A percentile compares a stretch with the other conserved stretches of the same genome.
Evolutionary conservation across 2,329 filamentous ascomycete genomes (phyloP).

Genomic region (Talaromyces sp.): DNA sequence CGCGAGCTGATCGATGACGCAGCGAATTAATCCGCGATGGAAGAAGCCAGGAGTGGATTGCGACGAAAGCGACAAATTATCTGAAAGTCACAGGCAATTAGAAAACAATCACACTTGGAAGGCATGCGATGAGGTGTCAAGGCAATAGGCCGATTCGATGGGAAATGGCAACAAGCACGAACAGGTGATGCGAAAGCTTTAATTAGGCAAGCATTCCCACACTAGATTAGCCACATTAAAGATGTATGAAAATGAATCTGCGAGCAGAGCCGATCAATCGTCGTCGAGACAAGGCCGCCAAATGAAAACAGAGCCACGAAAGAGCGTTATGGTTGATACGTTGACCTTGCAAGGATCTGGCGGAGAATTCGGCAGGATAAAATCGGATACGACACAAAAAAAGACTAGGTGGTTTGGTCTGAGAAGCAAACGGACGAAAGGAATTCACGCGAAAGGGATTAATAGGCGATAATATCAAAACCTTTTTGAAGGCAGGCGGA

Average conservation of each 20-base stretch:
- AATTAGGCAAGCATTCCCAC: neutral
- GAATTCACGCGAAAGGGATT: conserved; percentile 7
- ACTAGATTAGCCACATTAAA: conserved; percentile 7
- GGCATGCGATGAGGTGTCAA: neutral
- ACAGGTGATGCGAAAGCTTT: conserved; percentile 6
- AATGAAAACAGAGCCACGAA: neutral
- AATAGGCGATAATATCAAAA: conserved; percentile 13
- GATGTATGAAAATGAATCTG: neutral
- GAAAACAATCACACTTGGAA: neutral
- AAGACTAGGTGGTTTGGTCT: neutral
- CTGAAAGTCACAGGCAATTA: neutral
- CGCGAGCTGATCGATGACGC: conserved; percentile 4
- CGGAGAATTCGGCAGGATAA: conserved; percentile 6
- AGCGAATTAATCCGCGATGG: neutral
- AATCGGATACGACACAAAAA: neutral
- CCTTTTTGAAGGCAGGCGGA: conserved; percentile 2
- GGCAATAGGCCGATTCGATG: neutral
- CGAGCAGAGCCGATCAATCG: neutral
- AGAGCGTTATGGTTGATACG: conserved; percentile 3
- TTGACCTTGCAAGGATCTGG: conserved; percentile 1
- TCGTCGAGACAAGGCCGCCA: conserved; percentile 9
- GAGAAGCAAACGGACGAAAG: conserved; percentile 2
- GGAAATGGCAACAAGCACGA: neutral
- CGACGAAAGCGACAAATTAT: neutral
- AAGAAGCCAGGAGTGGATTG: neutral